Evolutionary conservation across 2,329 filamentous ascomycete genomes (phyloP), one percentile per base, ranked within the genome.

Genomic region (Amauroascus niger): DNA sequence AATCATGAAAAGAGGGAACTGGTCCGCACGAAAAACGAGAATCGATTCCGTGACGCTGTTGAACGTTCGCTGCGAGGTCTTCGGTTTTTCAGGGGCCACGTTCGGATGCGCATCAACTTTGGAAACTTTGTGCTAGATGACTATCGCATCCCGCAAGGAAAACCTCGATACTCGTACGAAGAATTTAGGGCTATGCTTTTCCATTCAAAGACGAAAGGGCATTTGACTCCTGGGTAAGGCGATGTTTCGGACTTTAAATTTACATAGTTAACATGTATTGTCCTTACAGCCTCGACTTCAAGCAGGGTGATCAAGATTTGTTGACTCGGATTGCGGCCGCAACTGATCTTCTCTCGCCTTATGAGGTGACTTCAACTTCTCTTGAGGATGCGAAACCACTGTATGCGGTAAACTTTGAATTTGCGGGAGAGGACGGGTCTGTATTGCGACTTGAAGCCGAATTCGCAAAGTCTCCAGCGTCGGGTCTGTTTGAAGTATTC

Each of bases 401-500:
- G 2, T 72, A 70, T 55, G 68, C 69, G 1, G 69, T 69, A 1
- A 69, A 66, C 35, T 71, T 74, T 46, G 71, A 74, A 43, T 73
- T 74, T 26, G 26, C 61, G 13, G 65, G 61, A 2, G 51, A 55
- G 4, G 57, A 63, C 14, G 60, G 65, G 28, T 61, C 59, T 3
- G 58, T 64, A 22, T 63, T 74, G 20, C 67, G 69, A 11, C 59
- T 74, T 9, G 71, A 74, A 54, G 65, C 65, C 3, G 64, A 66
- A 32, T 71, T 70, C 58, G 54, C 60, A 2, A 63, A 59, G 52
- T 62, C 61, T 4, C 58, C 58, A n/a, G 61, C 59, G 13, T 63
- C 65, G 3, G 52, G 60, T 7, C 62, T 69, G 3, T 67, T 67
- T 44, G 69, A 71, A 46, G 59, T 65, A 11, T 66, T 61, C 1